Conservation (phyloP, 306 rosid genomes). For the Castanopsis chinensis region DNA sequence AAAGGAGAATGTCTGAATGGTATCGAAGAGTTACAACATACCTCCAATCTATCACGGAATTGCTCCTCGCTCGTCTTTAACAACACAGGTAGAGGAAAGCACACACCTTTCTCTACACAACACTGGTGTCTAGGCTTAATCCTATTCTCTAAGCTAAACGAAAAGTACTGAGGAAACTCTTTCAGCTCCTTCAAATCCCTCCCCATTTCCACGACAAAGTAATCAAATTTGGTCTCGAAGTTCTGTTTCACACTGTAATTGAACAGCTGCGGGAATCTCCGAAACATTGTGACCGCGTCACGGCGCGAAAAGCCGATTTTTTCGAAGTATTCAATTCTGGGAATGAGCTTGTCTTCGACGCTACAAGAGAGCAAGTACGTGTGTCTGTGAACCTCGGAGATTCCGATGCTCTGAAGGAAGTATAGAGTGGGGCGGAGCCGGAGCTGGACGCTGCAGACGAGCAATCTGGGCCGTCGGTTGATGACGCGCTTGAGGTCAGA, state of each 20-base stretch:
- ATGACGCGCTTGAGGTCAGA: slow-evolving; percentile 54
- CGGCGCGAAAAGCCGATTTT: slow-evolving; percentile 64
- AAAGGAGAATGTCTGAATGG: slow-evolving; percentile 73
- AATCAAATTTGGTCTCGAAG: slow-evolving; percentile 76
- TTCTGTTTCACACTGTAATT: slow-evolving; percentile 65
- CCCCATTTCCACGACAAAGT: slow-evolving; percentile 88
- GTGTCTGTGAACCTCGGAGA: slow-evolving; percentile 63
- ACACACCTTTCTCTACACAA: slow-evolving; percentile 80
- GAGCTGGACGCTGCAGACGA: slow-evolving; percentile 56
- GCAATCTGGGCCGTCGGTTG: slow-evolving; percentile 83
- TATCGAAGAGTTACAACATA: slow-evolving; percentile 71
- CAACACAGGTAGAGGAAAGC: slow-evolving; percentile 69
- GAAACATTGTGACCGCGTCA: slow-evolving; percentile 57
- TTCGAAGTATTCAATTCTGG: slow-evolving; percentile 69
- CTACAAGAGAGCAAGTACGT: slow-evolving; percentile 67
- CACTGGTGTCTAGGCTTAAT: slow-evolving; percentile 78
- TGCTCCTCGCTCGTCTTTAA: slow-evolving; percentile 52
- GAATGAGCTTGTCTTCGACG: slow-evolving; percentile 75
- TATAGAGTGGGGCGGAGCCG: slow-evolving; percentile 88
- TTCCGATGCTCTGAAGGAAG: slow-evolving; percentile 86
- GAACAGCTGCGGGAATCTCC: slow-evolving; percentile 79
- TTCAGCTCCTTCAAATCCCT: slow-evolving; percentile 82
- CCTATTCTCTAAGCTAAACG: slow-evolving; percentile 83
- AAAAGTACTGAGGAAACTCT: slow-evolving; percentile 82
- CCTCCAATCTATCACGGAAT: slow-evolving; percentile 62